Percentiles rank a stretch among this genome's conserved stretches.
phyloP scores from a whole-genome alignment of 345 rosid genomes.

The Eucalyptus curtisii region DNA sequence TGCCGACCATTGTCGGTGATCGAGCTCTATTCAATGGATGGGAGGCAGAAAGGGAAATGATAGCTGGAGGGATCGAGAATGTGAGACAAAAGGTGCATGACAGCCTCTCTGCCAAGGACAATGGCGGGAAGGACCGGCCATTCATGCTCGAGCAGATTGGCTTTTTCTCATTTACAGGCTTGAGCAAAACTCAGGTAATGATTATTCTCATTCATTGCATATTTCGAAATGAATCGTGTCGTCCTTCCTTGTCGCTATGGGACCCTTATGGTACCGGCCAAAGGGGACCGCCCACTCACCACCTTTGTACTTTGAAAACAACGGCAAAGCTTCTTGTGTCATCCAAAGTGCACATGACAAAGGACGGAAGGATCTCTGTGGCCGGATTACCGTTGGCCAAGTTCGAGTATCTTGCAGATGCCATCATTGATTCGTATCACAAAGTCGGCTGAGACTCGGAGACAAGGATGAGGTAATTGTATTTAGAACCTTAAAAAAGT shows the following conservation, averaged over 20 bases:
- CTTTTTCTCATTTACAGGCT: conserved; percentile 93
- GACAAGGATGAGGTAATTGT: not conserved
- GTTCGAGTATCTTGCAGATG: conserved; percentile 84
- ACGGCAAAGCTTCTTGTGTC: not conserved
- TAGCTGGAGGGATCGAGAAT: conserved; percentile 89
- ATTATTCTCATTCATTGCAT: not conserved
- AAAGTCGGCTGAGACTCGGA: conserved; percentile 29
- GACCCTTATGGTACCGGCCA: not conserved
- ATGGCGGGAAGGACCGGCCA: conserved; percentile 90
- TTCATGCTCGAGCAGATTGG: conserved; percentile 83
- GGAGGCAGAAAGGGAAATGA: conserved; percentile 91
- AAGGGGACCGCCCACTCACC: not conserved
- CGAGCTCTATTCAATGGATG: conserved; percentile 64
- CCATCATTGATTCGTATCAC: conserved; percentile 67
- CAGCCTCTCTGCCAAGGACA: conserved; percentile 63
- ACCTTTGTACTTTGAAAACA: not conserved
- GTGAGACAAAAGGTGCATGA: conserved; percentile 64
- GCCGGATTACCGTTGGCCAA: conserved; percentile 84
- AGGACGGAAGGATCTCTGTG: conserved; percentile 82
- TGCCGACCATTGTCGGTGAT: conserved; percentile 76
- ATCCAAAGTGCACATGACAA: conserved; percentile 45
- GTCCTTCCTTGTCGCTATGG: not conserved
- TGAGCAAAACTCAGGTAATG: conserved; percentile 74
- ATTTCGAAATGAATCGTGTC: not conserved
- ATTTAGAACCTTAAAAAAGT: not conserved